Base-by-base conservation (phyloP, 2,329 filamentous ascomycete species). In the Sporothrix protearum region DNA sequence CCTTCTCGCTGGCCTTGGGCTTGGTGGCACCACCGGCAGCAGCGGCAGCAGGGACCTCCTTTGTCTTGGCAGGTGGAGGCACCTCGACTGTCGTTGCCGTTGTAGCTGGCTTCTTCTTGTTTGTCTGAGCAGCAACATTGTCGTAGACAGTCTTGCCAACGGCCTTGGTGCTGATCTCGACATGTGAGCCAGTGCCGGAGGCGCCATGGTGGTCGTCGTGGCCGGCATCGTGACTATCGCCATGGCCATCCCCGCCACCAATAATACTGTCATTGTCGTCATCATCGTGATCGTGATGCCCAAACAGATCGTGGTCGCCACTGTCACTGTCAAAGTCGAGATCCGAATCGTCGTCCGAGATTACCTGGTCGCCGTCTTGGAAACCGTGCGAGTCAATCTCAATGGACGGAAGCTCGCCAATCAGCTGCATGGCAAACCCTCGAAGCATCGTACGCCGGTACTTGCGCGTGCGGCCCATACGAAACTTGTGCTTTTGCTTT, bases 321-420 rank as follows among this genome's bases (percentile, higher is more conserved):
- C 30, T 14, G 61, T 47, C 61, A 14, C 61, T 64, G 36, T 64
- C 61, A 64, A 45, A 64, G 61, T 64, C 61, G 10, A 64, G 61
- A 28, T 64, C 61, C 3, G 61, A 64, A 39, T 64, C 61, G 61
- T 64, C 61, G 36, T 64, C 39, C 12, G 61, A 64, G 22, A 64
- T 47, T n/a, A 64, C 39, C 36, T 64, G 36, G 14, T 64, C 61
- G 6, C 39, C 61, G 12, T 64, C 61, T 14, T 64, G 61, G 22
- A 64, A 64, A 9, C 61, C 61, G 61, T 64, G 61, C 14, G 61
- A 64, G 36, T 64, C 61, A 16, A 64, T 19, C 36, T 64, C 61
- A 47, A 64, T 64, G n/a, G 25, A 22, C n/a, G 61, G 61, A 5
- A 64, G 61, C 39, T 64, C 61, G 9, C 61, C 61, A 12, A 64